phyloP scores from a whole-genome alignment of 164 flowering plant species.

The grape (Vitis vinifera) region DNA sequence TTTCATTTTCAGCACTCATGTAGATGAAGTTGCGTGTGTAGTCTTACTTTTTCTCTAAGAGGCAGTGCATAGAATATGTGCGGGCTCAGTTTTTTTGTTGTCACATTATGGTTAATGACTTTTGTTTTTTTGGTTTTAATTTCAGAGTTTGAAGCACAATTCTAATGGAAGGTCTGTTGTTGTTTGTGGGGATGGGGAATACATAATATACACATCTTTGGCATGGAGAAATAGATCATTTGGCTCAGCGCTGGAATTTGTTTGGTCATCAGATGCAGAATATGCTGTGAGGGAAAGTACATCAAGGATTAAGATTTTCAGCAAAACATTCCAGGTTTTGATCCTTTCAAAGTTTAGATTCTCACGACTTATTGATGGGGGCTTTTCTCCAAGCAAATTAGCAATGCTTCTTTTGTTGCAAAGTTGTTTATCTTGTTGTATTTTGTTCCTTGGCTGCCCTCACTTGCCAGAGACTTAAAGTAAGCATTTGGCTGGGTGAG shows the following conservation, averaged over 20 bases:
- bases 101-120: background rate
- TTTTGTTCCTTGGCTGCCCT: too few species aligned
- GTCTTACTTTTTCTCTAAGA: too few species aligned
- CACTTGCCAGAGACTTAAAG: too few species aligned
- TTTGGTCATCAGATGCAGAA: slow-evolving; percentile 98
- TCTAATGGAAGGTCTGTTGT: slow-evolving; percentile 99
- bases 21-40: too few species aligned
- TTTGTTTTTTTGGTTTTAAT: slow-evolving; percentile 9
- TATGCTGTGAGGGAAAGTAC: slow-evolving; percentile 96
- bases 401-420: too few species aligned
- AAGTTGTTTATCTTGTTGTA: too few species aligned
- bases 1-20: too few species aligned
- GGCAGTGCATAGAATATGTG: too few species aligned
- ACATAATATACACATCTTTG: slow-evolving; percentile 88
- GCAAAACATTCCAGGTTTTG: slow-evolving; percentile 82
- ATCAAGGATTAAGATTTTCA: slow-evolving; percentile 86
- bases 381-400: too few species aligned
- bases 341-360: background rate
- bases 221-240: slow-evolving; percentile 99
- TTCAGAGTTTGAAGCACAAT: slow-evolving; percentile 93
- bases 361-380: too few species aligned
- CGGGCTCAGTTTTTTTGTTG: background rate
- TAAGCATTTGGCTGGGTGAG: too few species aligned
- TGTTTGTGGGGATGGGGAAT: slow-evolving; percentile 99
- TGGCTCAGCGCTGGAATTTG: slow-evolving; percentile 95